These are phyloP conservation scores for Bolboschoenus planiculmis DNA, from an alignment of 176 grass and related monocot genomes.

Conservation along the genomic window DNA sequence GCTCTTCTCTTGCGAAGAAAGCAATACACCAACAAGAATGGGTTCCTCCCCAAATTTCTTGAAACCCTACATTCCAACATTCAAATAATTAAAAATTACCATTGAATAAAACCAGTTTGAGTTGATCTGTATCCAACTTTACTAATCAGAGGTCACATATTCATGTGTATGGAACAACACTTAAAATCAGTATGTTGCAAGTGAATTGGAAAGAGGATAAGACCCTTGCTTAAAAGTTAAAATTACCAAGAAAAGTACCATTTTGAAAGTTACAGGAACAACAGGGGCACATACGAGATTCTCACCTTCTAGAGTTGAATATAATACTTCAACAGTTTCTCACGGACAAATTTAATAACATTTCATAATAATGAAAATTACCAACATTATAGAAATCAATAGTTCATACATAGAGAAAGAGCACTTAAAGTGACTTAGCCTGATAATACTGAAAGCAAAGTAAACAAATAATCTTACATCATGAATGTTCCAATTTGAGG, in stretches of 20 bases:
- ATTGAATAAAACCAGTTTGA: neutral
- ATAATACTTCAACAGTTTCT: neutral
- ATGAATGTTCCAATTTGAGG: conserved; percentile 78
- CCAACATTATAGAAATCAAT: neutral
- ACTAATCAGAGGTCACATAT: neutral
- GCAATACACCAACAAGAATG: conserved; percentile 52
- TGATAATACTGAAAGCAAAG: conserved; percentile 22
- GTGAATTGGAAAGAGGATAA: neutral
- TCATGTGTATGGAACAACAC: neutral
- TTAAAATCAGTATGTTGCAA: conserved; percentile 19
- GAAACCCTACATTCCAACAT: conserved; percentile 53
- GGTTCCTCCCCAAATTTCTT: conserved; percentile 66
- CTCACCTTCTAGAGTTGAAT: neutral
- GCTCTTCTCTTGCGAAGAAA: conserved; percentile 61
- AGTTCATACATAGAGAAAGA: neutral
- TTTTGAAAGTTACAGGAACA: neutral
- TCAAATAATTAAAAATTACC: neutral
- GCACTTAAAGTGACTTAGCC: neutral
- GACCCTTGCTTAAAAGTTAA: too few species aligned
- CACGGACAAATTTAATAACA: neutral
- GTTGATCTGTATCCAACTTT: neutral
- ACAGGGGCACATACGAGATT: neutral
- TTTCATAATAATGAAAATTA: neutral
- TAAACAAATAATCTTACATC: conserved; percentile 49
- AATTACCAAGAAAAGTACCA: neutral